phyloP scores from a whole-genome alignment of 257 asterid genomes.

The Salvia hispanica region DNA sequence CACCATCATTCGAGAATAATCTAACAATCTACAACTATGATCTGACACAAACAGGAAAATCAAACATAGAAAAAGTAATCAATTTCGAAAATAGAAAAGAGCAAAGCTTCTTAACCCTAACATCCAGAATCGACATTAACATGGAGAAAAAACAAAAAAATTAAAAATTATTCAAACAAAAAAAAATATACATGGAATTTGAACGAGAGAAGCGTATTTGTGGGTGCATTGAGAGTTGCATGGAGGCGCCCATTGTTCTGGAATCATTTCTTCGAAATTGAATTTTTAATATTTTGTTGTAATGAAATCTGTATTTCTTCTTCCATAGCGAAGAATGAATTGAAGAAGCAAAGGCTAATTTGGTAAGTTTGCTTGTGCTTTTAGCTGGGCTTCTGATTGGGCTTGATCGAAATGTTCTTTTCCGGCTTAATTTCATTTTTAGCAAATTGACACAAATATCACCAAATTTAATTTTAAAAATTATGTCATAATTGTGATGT shows the following conservation, averaged over 20 bases:
- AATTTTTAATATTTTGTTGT: neutral
- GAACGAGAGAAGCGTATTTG: constrained; percentile 72
- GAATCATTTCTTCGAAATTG: constrained; percentile 40
- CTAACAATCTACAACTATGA: neutral
- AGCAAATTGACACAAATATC: too few species aligned
- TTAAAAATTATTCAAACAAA: neutral
- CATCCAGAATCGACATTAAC: neutral
- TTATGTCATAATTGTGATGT: too few species aligned
- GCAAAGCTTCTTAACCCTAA: neutral
- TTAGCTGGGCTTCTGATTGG: constrained; percentile 5
- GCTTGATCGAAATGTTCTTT: neutral
- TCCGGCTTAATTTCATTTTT: too few species aligned
- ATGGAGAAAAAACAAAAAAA: neutral
- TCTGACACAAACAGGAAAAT: too few species aligned
- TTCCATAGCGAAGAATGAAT: neutral
- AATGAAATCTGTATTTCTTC: neutral
- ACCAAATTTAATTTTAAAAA: too few species aligned
- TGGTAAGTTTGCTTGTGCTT: constrained; percentile 11
- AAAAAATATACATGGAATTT: constrained; percentile 66
- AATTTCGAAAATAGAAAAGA: too few species aligned
- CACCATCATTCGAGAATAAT: neutral
- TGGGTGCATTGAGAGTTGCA: constrained; percentile 81
- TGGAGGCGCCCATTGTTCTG: constrained; percentile 80
- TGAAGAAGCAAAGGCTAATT: constrained; percentile 2
- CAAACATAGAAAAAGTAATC: neutral